phyloP scores from a whole-genome alignment of 306 rosid genomes.

The Echinosophora koreensis region DNA sequence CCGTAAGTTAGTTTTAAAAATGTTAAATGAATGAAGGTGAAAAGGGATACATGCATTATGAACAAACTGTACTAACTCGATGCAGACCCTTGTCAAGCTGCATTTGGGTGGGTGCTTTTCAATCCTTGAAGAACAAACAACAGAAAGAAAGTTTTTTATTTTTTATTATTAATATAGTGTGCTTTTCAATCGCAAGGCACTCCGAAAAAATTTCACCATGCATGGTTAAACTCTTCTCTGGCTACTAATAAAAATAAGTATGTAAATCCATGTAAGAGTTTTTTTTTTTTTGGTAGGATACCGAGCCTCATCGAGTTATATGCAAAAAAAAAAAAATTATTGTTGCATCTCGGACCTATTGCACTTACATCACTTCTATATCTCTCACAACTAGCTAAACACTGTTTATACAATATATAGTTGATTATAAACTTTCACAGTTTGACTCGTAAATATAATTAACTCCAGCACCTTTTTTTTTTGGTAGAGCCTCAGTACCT shows the following conservation, averaged over 20 bases:
- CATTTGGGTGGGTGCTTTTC: constrained; percentile 6
- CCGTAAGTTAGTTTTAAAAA: background rate
- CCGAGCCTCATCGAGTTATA: background rate
- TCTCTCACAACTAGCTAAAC: constrained; percentile 25
- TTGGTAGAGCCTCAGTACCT: background rate
- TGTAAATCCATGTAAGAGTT: background rate
- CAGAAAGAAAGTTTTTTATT: background rate
- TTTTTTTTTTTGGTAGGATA: background rate
- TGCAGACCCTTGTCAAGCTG: background rate
- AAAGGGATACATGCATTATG: background rate
- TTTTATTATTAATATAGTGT: background rate
- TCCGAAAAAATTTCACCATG: background rate
- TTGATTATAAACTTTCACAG: constrained; percentile 13
- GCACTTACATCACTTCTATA: constrained; percentile 16
- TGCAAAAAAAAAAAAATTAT: too few relatives aligned
- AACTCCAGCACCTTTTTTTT: constrained; percentile 13
- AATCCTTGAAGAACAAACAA: background rate
- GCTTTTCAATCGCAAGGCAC: background rate
- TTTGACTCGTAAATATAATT: background rate
- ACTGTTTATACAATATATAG: background rate
- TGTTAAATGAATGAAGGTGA: background rate
- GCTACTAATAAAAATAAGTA: background rate
- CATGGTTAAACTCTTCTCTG: background rate
- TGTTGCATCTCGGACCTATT: constrained; percentile 1
- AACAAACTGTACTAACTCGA: background rate